Conservation (phyloP, 2,329 filamentous ascomycete species). For the Clonostachys chloroleuca region DNA sequence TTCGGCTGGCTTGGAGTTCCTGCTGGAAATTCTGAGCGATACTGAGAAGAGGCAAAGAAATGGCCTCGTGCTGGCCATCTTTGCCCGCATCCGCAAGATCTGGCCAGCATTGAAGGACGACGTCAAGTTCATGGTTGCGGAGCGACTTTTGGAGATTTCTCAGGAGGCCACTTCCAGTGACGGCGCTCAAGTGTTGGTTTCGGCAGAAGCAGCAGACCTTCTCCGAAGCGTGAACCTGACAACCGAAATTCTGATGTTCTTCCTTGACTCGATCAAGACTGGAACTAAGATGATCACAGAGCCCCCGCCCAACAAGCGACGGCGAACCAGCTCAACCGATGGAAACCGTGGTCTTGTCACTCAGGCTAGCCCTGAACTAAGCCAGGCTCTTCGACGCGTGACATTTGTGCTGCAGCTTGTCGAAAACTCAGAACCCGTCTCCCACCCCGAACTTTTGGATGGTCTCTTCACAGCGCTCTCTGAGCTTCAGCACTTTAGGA, state of each 20-base stretch:
- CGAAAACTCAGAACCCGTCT: conserved; percentile 71
- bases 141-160: conserved; percentile 58
- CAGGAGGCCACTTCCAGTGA: conserved; percentile 32
- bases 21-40: conserved; percentile 43
- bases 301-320: conserved; percentile 71
- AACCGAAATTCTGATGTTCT: conserved; percentile 65
- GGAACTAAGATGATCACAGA: conserved; percentile 69
- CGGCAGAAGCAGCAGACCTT: conserved; percentile 65
- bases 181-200: conserved; percentile 28
- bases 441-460: conserved; percentile 72
- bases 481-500: conserved; percentile 80
- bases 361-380: conserved; percentile 61
- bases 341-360: conserved; percentile 54
- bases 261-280: conserved; percentile 71
- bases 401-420: conserved; percentile 88
- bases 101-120: conserved; percentile 70
- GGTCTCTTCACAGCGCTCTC: conserved; percentile 81
- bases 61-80: conserved; percentile 59
- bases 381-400: conserved; percentile 65
- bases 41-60: conserved; percentile 28
- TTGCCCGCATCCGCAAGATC: conserved; percentile 63
- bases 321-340: conserved; percentile 72
- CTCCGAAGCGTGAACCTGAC: conserved; percentile 71
- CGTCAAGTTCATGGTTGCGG: conserved; percentile 52
- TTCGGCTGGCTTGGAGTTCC: conserved; percentile 41